Conservation (phyloP, 1,139 yeast species). For the Zhuliangozyma blackwelliae region DNA sequence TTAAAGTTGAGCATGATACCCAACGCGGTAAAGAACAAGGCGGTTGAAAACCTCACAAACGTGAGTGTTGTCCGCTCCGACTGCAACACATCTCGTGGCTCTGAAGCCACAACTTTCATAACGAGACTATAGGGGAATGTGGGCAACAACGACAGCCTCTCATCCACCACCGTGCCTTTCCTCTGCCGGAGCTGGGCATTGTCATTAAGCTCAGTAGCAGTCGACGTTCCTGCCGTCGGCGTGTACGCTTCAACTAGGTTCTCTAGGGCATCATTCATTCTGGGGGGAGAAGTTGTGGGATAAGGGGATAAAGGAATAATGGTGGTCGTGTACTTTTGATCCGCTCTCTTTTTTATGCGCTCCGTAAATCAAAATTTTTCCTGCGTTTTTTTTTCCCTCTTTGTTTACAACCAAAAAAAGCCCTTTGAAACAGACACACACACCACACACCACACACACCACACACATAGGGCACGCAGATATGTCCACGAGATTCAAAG, state of each 20-base stretch:
- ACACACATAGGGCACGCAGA: background rate
- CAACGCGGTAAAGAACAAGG: conserved; percentile 48
- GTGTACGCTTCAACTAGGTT: conserved; percentile 2
- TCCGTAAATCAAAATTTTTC: background rate
- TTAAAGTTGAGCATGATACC: conserved; percentile 51
- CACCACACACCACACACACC: background rate
- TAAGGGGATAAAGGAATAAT: too few species aligned
- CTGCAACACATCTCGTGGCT: conserved; percentile 61
- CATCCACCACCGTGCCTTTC: background rate
- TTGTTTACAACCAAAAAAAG: background rate
- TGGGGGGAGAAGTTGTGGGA: too few species aligned
- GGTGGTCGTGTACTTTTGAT: too few species aligned
- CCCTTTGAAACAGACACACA: too few species aligned
- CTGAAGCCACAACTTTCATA: conserved; percentile 44
- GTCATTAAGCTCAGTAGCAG: background rate
- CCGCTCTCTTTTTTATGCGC: too few species aligned
- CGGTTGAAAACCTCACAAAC: conserved; percentile 48
- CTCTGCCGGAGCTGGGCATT: conserved; percentile 1
- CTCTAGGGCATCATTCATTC: background rate
- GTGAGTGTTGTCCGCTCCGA: conserved; percentile 56
- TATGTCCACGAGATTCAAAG: conserved; percentile 7
- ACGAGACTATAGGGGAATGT: conserved; percentile 22
- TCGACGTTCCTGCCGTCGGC: conserved; percentile 2
- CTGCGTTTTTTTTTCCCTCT: background rate
- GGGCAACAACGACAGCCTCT: conserved; percentile 2